phyloP scores from a whole-genome alignment of 225 moss, liverwort and hornwort species.

The Ulota crispa region DNA sequence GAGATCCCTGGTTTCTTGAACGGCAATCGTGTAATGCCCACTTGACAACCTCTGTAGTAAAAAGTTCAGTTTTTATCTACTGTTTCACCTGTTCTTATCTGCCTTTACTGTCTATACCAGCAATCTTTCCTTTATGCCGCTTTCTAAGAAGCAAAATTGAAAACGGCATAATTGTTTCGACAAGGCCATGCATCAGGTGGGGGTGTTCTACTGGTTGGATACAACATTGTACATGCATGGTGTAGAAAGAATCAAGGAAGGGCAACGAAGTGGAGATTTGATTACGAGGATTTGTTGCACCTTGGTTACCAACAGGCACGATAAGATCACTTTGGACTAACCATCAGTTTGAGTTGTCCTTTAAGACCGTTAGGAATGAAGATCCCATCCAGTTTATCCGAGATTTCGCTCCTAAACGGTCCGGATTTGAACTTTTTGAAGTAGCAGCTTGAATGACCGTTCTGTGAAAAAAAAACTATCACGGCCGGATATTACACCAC shows the following conservation, averaged over 20 bases:
- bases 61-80: not conserved
- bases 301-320: not conserved
- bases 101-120: not conserved
- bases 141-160: not conserved
- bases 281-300: not conserved
- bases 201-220: not conserved
- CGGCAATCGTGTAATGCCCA: not conserved
- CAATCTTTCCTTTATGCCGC: not conserved
- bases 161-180: not conserved
- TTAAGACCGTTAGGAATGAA: not conserved
- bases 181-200: not conserved
- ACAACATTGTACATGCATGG: not conserved
- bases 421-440: not conserved
- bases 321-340: not conserved
- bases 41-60: not conserved
- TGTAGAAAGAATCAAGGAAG: not conserved
- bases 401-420: not conserved
- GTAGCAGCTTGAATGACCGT: not conserved
- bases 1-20: not conserved
- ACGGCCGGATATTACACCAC: not conserved
- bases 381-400: not conserved
- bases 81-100: not conserved
- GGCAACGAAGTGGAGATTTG: not conserved
- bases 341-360: not conserved
- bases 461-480: not conserved